phyloP scores from a whole-genome alignment of 805 yeast genomes.

The Clavispora asparagi region DNA sequence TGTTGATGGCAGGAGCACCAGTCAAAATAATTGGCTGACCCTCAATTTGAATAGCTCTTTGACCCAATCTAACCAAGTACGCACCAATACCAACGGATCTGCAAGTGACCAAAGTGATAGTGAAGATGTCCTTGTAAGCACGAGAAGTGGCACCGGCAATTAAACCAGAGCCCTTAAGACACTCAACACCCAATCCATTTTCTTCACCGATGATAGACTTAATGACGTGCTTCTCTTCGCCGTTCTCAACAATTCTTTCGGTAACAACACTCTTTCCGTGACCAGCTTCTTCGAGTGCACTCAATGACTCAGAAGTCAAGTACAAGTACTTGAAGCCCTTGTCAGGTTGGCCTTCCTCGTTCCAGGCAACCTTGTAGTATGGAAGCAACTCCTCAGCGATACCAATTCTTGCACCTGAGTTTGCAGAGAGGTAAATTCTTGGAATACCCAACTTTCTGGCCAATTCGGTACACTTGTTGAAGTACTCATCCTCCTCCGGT shows the following conservation, averaged over 20 bases:
- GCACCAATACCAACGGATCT: conserved; percentile 99
- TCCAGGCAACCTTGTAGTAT: conserved; percentile 89
- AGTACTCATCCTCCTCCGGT: conserved; percentile 89
- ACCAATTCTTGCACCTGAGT: conserved; percentile 99
- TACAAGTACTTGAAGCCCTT: conserved; percentile 91
- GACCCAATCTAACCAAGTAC: conserved; percentile 94
- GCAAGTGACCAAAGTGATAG: conserved; percentile 97
- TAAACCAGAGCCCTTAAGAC: conserved; percentile 95
- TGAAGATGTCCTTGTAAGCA: conserved; percentile 96
- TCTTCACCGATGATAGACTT: conserved; percentile 87
- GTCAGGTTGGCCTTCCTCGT: conserved; percentile 62
- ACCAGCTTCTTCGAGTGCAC: conserved; percentile 52
- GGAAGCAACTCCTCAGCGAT: conserved; percentile 95
- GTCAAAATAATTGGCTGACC: conserved; percentile 98
- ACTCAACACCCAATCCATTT: conserved; percentile 97
- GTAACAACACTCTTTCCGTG: conserved; percentile 61
- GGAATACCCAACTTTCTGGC: conserved; percentile 93
- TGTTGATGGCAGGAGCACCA: conserved; percentile 99
- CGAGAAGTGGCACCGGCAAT: conserved; percentile 98
- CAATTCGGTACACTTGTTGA: conserved; percentile 85
- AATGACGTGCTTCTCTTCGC: conserved; percentile 77
- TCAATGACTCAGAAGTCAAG: conserved; percentile 63
- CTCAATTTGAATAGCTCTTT: conserved; percentile 97
- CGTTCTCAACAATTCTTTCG: conserved; percentile 76
- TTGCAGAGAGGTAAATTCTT: conserved; percentile 91